Evolutionary conservation across 768 basidiomycete genomes (phyloP).

Genomic region (Auriscalpium microsporum): DNA sequence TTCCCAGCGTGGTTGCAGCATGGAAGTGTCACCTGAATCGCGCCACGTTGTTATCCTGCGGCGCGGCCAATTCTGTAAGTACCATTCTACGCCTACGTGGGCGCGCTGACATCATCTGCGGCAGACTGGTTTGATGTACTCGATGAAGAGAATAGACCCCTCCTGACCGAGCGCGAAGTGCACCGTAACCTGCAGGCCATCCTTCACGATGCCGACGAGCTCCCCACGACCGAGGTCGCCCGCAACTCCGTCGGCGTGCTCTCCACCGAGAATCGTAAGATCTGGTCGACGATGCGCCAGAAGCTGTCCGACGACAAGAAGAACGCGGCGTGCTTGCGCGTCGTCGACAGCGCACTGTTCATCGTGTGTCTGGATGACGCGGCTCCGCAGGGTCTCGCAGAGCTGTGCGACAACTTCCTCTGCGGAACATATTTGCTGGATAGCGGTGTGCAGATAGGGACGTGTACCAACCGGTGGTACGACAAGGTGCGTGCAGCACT

Average conservation of each 20-base stretch:
- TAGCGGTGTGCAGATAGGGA: slow-evolving; percentile 86
- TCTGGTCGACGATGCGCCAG: slow-evolving; percentile 74
- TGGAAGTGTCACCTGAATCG: slow-evolving; percentile 66
- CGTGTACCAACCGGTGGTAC: slow-evolving; percentile 94
- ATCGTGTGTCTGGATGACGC: slow-evolving; percentile 88
- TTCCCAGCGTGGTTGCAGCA: slow-evolving; percentile 74
- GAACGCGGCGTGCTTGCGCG: slow-evolving; percentile 72
- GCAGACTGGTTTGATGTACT: slow-evolving; percentile 94
- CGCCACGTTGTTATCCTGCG: slow-evolving; percentile 82
- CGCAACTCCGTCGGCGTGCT: slow-evolving; percentile 83
- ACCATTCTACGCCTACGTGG: neutral
- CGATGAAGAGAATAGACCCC: slow-evolving; percentile 71
- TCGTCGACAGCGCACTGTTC: slow-evolving; percentile 88
- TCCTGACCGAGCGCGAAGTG: slow-evolving; percentile 85
- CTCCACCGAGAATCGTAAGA: slow-evolving; percentile 88
- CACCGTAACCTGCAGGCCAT: slow-evolving; percentile 87
- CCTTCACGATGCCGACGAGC: slow-evolving; percentile 78
- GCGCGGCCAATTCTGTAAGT: slow-evolving; percentile 88
- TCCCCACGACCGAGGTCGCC: slow-evolving; percentile 66
- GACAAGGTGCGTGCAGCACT: slow-evolving; percentile 53
- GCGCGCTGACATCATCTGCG: no score
- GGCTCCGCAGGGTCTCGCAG: slow-evolving; percentile 56
- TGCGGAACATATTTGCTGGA: slow-evolving; percentile 84
- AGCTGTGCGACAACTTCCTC: slow-evolving; percentile 85
- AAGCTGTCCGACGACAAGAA: slow-evolving; percentile 58